phyloP scores from a whole-genome alignment of 2,329 filamentous ascomycete species.

The Alternaria consortialis region DNA sequence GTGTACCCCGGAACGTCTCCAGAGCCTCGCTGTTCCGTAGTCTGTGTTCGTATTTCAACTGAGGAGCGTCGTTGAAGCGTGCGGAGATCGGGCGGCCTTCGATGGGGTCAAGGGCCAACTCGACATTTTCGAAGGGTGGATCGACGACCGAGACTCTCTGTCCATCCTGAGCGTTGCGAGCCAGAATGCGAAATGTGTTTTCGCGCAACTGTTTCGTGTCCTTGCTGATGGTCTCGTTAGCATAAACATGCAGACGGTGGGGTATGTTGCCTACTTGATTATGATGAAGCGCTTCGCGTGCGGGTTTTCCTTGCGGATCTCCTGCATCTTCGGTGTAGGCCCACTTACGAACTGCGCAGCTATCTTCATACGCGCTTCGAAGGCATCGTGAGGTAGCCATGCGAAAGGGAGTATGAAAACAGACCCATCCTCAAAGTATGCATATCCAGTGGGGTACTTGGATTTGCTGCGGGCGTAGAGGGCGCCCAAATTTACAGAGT shows the following conservation, averaged over 20 bases:
- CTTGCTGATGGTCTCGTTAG: conserved; percentile 14
- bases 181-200: conserved; percentile 12
- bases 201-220: neutral
- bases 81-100: conserved; percentile 7
- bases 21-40: conserved; percentile 10
- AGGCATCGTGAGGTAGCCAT: conserved; percentile 19
- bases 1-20: conserved; percentile 29
- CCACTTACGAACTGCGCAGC: conserved; percentile 19
- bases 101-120: conserved; percentile 9
- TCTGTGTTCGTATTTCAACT: conserved; percentile 1
- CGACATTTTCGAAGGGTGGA: conserved; percentile 18
- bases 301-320: conserved; percentile 5
- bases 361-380: conserved; percentile 29
- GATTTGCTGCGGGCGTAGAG: conserved; percentile 11
- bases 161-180: conserved; percentile 19
- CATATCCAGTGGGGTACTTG: conserved; percentile 21
- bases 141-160: conserved; percentile 14
- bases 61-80: conserved; percentile 5
- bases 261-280: conserved; percentile 17
- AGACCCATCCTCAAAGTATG: conserved; percentile 37
- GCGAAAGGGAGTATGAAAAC: conserved; percentile 20
- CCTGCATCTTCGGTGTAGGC: conserved; percentile 20
- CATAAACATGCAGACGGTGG: neutral
- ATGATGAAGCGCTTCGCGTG: conserved; percentile 20
- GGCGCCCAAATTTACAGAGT: conserved; percentile 27